Base-by-base conservation (phyloP, 2,329 filamentous ascomycete species). In the Pseudogymnoascus sp. region DNA sequence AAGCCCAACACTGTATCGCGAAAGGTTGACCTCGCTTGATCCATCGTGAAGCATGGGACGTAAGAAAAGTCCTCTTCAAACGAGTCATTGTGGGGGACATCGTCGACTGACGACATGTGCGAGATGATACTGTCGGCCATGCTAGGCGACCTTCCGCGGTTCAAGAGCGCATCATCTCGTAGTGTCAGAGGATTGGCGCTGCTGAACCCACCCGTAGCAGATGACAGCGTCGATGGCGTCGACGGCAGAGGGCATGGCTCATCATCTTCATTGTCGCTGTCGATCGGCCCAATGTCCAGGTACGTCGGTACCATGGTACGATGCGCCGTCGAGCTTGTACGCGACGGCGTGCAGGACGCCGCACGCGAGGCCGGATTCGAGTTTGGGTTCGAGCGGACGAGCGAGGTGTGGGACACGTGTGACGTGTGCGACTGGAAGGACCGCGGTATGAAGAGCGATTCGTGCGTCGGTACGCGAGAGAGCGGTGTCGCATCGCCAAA, bases 1-100 rank as follows among this genome's bases (percentile, higher is more conserved):
- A 99, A 79, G 3, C 95, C 95, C 39, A 98, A 81, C 1, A 99
- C 88, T 0, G 93, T 96, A 75, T 99, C 95, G 68, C 93, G 85
- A 76, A 99, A 98, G 0, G 91, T 90, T 39, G 85, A 86, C 31
- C 93, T 87, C 13, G 93, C 90, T 73, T 93, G 87, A 25, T 89
- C 84, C 37, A 96, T 82, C 0, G 93, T 96, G 77, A 99, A 90
- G 77, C 93, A 92, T 14, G 95, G 95, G 14, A 98, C 93, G 72
- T 95, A 96, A 37, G 90, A 91, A 75, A 92, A 92, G 74, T 98
- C 93, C 70, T 96, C 92, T 37, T 91, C 89, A 65, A 91, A 86
- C 1, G 85, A 81, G 67, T 89, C 85, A 67, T 90, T 86, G 48
- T 80, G 81, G 7, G 77, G 73, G 69, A 82, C 83, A 71, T 80